phyloP scores from a whole-genome alignment of 2,329 filamentous ascomycete species.

The Claviceps purpurea region DNA sequence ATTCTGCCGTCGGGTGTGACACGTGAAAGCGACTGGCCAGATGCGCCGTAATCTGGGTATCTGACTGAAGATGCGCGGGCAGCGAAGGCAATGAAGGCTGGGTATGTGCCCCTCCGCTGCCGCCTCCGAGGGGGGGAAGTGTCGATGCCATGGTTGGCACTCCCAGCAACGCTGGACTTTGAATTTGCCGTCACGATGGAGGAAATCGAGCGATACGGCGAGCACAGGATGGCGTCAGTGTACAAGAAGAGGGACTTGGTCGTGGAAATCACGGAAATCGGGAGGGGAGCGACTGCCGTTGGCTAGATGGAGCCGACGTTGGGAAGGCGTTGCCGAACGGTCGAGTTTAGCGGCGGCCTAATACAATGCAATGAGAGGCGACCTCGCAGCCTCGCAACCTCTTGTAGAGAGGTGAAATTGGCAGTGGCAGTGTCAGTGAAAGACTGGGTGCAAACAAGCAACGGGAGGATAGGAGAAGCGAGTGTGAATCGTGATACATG shows the following conservation, averaged over 20 bases:
- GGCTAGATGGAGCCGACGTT: background rate
- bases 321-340: background rate
- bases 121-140: constrained; percentile 34
- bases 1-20: constrained; percentile 69
- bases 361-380: background rate
- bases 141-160: constrained; percentile 46
- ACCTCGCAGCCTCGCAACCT: background rate
- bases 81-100: constrained; percentile 81
- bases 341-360: background rate
- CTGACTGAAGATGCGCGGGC: constrained; percentile 68
- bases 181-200: background rate
- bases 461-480: background rate
- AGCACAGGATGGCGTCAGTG: background rate
- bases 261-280: background rate
- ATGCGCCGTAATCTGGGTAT: constrained; percentile 68
- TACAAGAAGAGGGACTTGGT: background rate
- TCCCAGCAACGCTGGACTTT: background rate
- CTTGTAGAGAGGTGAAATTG: background rate
- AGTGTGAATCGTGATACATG: constrained; percentile 2
- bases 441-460: background rate
- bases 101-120: constrained; percentile 51
- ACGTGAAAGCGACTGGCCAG: constrained; percentile 86
- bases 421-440: background rate
- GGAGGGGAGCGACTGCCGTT: background rate
- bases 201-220: background rate